Percentiles rank a stretch among this genome's conserved stretches.
Evolutionary conservation across 768 basidiomycete genomes (phyloP).

Genomic region (Rubroboletus satanas): DNA sequence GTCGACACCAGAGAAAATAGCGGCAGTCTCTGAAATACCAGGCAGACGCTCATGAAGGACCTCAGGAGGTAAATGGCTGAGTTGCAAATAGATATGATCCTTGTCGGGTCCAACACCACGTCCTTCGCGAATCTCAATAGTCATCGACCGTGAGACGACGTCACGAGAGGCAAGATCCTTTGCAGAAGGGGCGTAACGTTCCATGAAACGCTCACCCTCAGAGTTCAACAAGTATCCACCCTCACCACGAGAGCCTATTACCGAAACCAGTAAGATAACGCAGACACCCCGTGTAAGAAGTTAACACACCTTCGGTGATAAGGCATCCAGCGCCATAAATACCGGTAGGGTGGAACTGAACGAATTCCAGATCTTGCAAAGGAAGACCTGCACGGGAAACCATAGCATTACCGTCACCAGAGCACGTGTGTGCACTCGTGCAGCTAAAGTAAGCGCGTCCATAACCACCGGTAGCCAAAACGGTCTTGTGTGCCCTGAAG

Average conservation of each 20-base stretch:
- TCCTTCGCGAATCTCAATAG: conserved; percentile 96
- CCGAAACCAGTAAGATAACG: background rate
- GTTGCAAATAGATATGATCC: conserved; percentile 95
- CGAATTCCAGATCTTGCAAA: conserved; percentile 95
- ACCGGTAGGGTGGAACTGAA: conserved; percentile 99
- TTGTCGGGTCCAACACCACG: conserved; percentile 98
- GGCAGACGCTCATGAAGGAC: conserved; percentile 95
- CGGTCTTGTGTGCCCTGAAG: conserved; percentile 98
- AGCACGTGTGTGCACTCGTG: conserved; percentile 98
- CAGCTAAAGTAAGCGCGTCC: conserved; percentile 98
- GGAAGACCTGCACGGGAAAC: conserved; percentile 94
- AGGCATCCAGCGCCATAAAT: conserved; percentile 99
- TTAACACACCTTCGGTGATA: conserved; percentile 84
- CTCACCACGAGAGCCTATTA: conserved; percentile 91
- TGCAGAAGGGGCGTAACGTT: conserved; percentile 98
- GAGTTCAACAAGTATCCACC: conserved; percentile 98
- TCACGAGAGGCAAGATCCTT: conserved; percentile 99
- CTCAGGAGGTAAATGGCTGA: conserved; percentile 94
- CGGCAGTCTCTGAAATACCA: conserved; percentile 98
- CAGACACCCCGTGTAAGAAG: background rate
- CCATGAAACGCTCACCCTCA: conserved; percentile 99
- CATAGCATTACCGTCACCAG: conserved; percentile 99
- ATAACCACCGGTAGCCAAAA: conserved; percentile 96
- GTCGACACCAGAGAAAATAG: conserved; percentile 98
- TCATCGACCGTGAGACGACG: conserved; percentile 99